Evolutionary conservation across 2,329 filamentous ascomycete species (phyloP), one percentile per base, ranked within the genome.

Genomic region (Aspergillus hiratsukae): DNA sequence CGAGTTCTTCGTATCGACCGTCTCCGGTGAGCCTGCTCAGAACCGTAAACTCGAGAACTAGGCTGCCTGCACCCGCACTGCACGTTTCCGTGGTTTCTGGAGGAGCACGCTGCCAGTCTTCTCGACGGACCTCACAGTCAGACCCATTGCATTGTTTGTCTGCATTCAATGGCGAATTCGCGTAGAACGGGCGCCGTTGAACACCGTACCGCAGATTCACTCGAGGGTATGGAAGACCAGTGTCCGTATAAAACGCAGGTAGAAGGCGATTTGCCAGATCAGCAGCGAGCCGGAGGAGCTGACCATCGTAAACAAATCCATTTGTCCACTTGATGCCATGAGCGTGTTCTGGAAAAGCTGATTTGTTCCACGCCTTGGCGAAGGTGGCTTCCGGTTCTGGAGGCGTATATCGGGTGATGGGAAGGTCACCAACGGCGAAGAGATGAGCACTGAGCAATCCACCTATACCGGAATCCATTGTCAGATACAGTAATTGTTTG

Each of bases 81-180:
- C 94, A 99, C 0, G 91, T 99, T 75, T 97, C 94, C 0, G 94
- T 97, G 49, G 95, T 87, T 72, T 99, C 93, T 41, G 76, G 73
- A 8, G 75, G 54, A 56, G 61, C 51, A 19, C 58, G 50, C n/a
- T 57, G 64, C 23, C 57, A 64, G n/a, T 53, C 53, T 25, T 60
- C 69, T 46, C 69, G 68, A 60, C 80, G 82, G 55, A 80, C 70
- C 27, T 78, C 76, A 46, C 76, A 68, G 56, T 80, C 75, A 6
- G 46, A 23, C 7, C 45, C 59, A n/a, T 80, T 69, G 54, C 81
- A 79, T 37, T 80, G 79, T 63, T 60, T 58, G 40, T 50, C 59
- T n/a, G 59, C 37, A 63, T 94, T 88, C 25, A 94, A 75, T 0
- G 90, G 91, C 3, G 91, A 95, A 66, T 95, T 95, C 53, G 83